These are phyloP conservation scores for Buxus sempervirens DNA, from an alignment of 164 flowering plant species.

Conservation along the genomic window DNA sequence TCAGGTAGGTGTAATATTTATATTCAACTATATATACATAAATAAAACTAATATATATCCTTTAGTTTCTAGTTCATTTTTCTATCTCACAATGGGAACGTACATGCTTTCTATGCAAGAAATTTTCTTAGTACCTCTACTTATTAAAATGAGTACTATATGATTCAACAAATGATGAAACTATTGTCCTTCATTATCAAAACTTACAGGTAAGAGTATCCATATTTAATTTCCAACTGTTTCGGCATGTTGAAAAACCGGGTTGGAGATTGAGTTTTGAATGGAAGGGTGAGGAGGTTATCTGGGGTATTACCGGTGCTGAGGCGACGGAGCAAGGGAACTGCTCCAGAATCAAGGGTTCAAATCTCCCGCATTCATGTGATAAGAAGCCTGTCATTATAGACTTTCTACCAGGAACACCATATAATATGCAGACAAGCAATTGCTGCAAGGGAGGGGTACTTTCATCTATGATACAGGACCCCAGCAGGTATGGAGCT, in stretches of 20 bases:
- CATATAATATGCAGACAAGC: conserved; percentile 40
- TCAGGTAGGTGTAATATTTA: no score
- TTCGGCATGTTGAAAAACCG: conserved; percentile 55
- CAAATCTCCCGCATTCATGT: conserved; percentile 51
- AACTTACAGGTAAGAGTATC: conserved; percentile 41
- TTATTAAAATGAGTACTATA: not conserved
- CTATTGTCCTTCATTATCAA: not conserved
- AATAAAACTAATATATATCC: no score
- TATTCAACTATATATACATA: no score
- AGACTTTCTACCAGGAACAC: conserved; percentile 49
- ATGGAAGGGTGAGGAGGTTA: conserved; percentile 55
- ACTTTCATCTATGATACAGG: conserved; percentile 53
- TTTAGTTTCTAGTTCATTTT: no score
- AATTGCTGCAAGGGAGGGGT: conserved; percentile 84
- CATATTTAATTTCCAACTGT: conserved; percentile 55
- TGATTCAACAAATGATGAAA: not conserved
- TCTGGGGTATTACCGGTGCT: conserved; percentile 62
- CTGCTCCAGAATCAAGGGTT: conserved; percentile 34
- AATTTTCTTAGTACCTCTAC: not conserved
- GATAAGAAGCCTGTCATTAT: conserved; percentile 50
- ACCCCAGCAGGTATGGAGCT: conserved; percentile 31
- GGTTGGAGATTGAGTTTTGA: conserved; percentile 71
- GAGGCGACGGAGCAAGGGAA: conserved; percentile 67
- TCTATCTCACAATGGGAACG: no score
- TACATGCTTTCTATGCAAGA: no score